Percentiles rank a stretch among this genome's conserved stretches.
Conservation (phyloP, 2,329 filamentous ascomycete species). For the Didymella keratinophila region DNA sequence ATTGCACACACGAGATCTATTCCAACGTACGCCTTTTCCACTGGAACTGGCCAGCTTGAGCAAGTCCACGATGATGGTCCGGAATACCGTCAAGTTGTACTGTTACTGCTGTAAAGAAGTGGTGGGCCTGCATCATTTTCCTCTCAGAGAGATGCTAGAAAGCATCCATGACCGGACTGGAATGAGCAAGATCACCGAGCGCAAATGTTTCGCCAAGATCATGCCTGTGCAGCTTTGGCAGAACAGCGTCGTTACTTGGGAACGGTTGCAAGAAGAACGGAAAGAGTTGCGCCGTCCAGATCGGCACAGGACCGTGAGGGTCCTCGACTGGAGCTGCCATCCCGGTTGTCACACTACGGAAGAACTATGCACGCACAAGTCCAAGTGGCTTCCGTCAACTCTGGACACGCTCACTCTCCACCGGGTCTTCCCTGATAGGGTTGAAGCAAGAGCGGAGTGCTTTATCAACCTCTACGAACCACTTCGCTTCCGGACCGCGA, state of each 20-base stretch:
- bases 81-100: not conserved
- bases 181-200: slow-evolving; percentile 4
- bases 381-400: not conserved
- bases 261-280: not conserved
- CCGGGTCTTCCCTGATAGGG: not conserved
- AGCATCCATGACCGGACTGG: slow-evolving; percentile 1
- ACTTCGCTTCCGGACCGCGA: not conserved
- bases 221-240: slow-evolving; percentile 2
- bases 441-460: slow-evolving; percentile 1
- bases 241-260: not conserved
- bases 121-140: not conserved
- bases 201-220: not conserved
- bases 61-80: not conserved
- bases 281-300: not conserved
- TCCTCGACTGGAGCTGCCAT: not conserved
- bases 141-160: not conserved
- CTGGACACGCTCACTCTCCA: not conserved
- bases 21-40: not conserved
- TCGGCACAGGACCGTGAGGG: not conserved
- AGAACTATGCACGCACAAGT: not conserved
- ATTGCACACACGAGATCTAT: not conserved
- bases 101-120: not conserved
- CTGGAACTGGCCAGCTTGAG: not conserved
- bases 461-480: not conserved
- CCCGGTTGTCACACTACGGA: not conserved